Conservation (phyloP, 2,329 filamentous ascomycete species). For the Pseudocercospora macadamiae region DNA sequence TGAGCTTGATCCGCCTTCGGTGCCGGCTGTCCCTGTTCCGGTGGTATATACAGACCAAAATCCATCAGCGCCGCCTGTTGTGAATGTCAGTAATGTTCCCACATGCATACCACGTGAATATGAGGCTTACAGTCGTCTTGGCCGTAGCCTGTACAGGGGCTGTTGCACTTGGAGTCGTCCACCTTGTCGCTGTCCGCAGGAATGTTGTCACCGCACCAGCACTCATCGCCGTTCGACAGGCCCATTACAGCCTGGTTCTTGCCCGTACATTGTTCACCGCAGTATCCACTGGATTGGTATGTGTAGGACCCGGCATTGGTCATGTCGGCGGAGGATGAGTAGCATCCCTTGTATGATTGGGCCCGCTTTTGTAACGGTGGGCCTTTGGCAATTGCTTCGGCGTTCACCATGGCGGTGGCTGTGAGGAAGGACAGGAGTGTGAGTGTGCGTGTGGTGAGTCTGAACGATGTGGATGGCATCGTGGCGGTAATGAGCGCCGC, state of each 20-base stretch:
- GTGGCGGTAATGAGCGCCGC: neutral
- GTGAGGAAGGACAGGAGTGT: slow-evolving; percentile 23
- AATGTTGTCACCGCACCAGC: slow-evolving; percentile 73
- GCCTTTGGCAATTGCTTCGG: slow-evolving; percentile 1
- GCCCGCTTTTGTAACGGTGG: slow-evolving; percentile 13
- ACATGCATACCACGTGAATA: neutral
- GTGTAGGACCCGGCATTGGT: slow-evolving; percentile 51
- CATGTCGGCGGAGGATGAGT: slow-evolving; percentile 51
- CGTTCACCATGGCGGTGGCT: slow-evolving; percentile 21
- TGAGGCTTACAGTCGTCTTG: slow-evolving; percentile 12
- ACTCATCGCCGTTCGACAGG: slow-evolving; percentile 65
- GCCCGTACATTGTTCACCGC: slow-evolving; percentile 54
- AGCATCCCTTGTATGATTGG: slow-evolving; percentile 53
- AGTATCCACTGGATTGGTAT: slow-evolving; percentile 61
- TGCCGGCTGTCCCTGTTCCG: slow-evolving; percentile 2
- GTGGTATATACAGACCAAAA: slow-evolving; percentile 58
- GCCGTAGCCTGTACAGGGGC: slow-evolving; percentile 53
- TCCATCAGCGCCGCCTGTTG: slow-evolving; percentile 60
- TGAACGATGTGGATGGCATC: slow-evolving; percentile 41
- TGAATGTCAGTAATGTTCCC: neutral
- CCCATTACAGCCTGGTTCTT: slow-evolving; percentile 62
- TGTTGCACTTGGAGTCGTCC: slow-evolving; percentile 64
- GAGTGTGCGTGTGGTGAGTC: slow-evolving; percentile 7
- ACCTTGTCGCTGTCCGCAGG: slow-evolving; percentile 64
- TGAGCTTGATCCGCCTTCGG: slow-evolving; percentile 30